phyloP scores from a whole-genome alignment of 202 grass and related monocot genomes.

The Carex arenaria region DNA sequence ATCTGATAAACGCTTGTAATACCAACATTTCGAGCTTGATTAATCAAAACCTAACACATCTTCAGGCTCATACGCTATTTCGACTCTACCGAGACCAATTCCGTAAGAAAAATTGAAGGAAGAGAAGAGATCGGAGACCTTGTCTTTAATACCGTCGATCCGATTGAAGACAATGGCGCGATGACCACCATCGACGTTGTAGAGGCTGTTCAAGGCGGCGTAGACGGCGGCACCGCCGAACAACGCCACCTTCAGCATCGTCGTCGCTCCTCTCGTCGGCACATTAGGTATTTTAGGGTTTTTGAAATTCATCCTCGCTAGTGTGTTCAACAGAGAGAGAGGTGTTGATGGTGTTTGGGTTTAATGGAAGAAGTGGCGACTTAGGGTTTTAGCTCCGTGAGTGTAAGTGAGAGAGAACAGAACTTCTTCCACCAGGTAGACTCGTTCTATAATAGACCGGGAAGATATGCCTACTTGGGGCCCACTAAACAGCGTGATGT shows the following conservation, averaged over 20 bases:
- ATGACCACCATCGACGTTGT: conserved; percentile 94
- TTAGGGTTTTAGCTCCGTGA: conserved; percentile 20
- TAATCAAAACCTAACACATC: not conserved
- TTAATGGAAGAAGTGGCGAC: not conserved
- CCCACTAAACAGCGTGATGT: not conserved
- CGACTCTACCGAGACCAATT: not conserved
- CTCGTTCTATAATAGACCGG: not conserved
- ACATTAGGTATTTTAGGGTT: conserved; percentile 43
- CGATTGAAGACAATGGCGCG: conserved; percentile 98
- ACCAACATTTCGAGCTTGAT: not conserved
- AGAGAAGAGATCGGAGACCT: conserved; percentile 29
- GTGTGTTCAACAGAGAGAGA: not conserved
- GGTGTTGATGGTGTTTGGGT: not conserved
- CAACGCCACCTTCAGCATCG: conserved; percentile 40
- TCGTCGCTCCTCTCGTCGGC: conserved; percentile 22
- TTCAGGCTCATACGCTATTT: not conserved
- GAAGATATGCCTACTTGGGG: too few species aligned
- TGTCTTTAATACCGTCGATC: conserved; percentile 78
- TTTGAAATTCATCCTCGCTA: conserved; percentile 47
- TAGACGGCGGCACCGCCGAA: conserved; percentile 52
- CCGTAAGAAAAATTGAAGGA: not conserved
- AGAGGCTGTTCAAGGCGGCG: conserved; percentile 53
- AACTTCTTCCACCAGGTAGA: not conserved
- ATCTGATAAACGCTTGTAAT: not conserved
- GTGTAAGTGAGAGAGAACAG: not conserved